A percentile compares a stretch with the other conserved stretches of the same genome.
These are phyloP conservation scores for Hawksworthiomyces lignivorus DNA, from an alignment of 2,329 filamentous ascomycete genomes.

Conservation along the genomic window DNA sequence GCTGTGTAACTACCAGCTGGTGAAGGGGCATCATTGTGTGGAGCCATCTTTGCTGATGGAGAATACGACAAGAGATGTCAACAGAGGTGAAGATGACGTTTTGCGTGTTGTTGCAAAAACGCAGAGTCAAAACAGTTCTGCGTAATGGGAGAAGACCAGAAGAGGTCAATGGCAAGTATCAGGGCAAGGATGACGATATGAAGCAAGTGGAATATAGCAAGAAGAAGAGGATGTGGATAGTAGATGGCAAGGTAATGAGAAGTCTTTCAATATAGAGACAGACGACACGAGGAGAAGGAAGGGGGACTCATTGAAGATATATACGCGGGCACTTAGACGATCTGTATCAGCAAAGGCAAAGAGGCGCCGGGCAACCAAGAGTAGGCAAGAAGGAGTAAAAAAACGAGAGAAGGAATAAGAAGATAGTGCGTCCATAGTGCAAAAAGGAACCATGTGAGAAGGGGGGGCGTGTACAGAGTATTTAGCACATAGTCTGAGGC, in stretches of 20 bases:
- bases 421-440: too few relatives aligned
- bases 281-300: neutral
- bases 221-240: too few relatives aligned
- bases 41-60: constrained; percentile 29
- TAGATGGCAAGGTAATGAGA: too few relatives aligned
- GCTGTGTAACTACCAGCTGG: constrained; percentile 36
- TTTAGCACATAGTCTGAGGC: neutral
- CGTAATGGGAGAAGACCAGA: too few relatives aligned
- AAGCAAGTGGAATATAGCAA: neutral
- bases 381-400: neutral
- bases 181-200: neutral
- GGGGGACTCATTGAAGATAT: constrained; percentile 3
- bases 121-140: too few relatives aligned
- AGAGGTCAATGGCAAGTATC: neutral
- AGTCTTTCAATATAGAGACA: too few relatives aligned
- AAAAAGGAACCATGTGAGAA: neutral
- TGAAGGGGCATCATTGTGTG: constrained; percentile 40
- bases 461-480: neutral
- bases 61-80: neutral
- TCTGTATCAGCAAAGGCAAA: neutral
- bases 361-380: neutral
- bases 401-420: neutral
- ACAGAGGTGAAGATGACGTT: neutral
- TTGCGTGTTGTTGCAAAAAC: too few relatives aligned
- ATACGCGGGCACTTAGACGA: constrained; percentile 2